A percentile compares a stretch with the other conserved stretches of the same genome.
phyloP scores from a whole-genome alignment of 257 asterid species.

The Gardenia jasminoides region DNA sequence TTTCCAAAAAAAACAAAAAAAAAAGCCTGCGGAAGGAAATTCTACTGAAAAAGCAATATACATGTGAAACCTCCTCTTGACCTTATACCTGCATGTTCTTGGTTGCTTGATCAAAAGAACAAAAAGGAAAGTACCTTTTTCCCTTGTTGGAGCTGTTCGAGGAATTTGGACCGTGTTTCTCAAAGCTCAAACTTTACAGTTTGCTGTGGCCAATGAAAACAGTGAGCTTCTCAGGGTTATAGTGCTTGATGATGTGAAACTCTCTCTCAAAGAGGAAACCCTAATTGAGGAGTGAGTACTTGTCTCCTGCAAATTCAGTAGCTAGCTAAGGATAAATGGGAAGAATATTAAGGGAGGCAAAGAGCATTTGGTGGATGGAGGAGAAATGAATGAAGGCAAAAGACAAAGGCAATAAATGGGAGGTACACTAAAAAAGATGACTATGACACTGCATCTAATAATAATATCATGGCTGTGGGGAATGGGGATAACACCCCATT shows the following conservation, averaged over 20 bases:
- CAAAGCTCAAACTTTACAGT: conserved; percentile 19
- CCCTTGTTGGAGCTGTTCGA: conserved; percentile 19
- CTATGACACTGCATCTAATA: conserved; percentile 58
- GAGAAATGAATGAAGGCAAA: conserved; percentile 60
- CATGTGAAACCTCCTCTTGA: not conserved
- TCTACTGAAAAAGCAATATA: conserved; percentile 7
- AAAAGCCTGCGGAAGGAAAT: conserved; percentile 13
- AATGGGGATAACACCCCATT: conserved; percentile 27
- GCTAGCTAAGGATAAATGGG: conserved; percentile 6
- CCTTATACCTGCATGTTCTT: conserved; percentile 19
- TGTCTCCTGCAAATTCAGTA: conserved; percentile 33
- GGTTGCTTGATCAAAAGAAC: conserved; percentile 21
- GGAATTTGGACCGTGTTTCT: conserved; percentile 15
- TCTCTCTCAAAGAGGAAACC: conserved; percentile 28
- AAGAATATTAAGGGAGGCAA: conserved; percentile 29
- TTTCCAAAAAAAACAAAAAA: conserved; percentile 20
- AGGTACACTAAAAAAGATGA: conserved; percentile 63
- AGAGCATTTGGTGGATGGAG: conserved; percentile 60
- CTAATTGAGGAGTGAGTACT: conserved; percentile 31
- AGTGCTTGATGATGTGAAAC: conserved; percentile 3
- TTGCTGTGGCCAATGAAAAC: conserved; percentile 2
- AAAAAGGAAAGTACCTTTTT: conserved; percentile 27
- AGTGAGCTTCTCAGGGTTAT: conserved; percentile 17
- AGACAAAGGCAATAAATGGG: conserved; percentile 66
- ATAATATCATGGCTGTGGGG: conserved; percentile 49